Evolutionary conservation across 495 filamentous ascomycete species (phyloP).

Genomic region (Neurospora pannonica): DNA sequence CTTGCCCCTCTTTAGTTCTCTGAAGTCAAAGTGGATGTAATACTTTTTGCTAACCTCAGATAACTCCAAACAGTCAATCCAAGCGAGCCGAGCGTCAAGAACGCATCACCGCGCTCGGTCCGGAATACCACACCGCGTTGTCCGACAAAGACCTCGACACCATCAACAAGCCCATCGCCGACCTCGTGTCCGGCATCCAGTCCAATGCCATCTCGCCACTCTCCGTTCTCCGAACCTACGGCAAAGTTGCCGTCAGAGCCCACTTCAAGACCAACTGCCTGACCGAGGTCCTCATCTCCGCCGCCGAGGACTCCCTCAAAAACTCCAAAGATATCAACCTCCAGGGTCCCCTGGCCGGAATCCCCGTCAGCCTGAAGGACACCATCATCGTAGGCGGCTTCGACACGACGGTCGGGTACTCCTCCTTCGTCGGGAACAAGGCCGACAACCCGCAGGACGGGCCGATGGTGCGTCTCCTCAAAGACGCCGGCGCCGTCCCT

Average conservation of each 20-base stretch:
- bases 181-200: conserved; percentile 72
- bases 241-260: conserved; percentile 76
- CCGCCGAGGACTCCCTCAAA: conserved; percentile 66
- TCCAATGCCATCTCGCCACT: conserved; percentile 51
- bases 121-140: conserved; percentile 55
- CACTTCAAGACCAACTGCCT: conserved; percentile 85
- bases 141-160: conserved; percentile 51
- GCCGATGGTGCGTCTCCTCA: conserved; percentile 63
- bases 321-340: conserved; percentile 51
- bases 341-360: conserved; percentile 77
- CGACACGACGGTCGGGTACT: conserved; percentile 79
- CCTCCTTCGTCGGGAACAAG: conserved; percentile 58
- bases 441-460: conserved; percentile 49
- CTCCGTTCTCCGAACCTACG: conserved; percentile 79
- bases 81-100: conserved; percentile 69
- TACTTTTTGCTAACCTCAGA: neutral
- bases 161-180: conserved; percentile 63
- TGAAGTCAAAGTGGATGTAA: neutral
- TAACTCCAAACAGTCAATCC: conserved; percentile 47
- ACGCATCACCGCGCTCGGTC: conserved; percentile 57
- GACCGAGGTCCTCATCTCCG: conserved; percentile 77
- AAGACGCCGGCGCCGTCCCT: conserved; percentile 90
- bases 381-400: conserved; percentile 78
- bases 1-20: neutral
- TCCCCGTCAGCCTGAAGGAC: conserved; percentile 86